Percentiles rank a stretch among this genome's conserved stretches.
Conservation (phyloP, 192 early-diverging fungal genomes). For the Mortierella antarctica region DNA sequence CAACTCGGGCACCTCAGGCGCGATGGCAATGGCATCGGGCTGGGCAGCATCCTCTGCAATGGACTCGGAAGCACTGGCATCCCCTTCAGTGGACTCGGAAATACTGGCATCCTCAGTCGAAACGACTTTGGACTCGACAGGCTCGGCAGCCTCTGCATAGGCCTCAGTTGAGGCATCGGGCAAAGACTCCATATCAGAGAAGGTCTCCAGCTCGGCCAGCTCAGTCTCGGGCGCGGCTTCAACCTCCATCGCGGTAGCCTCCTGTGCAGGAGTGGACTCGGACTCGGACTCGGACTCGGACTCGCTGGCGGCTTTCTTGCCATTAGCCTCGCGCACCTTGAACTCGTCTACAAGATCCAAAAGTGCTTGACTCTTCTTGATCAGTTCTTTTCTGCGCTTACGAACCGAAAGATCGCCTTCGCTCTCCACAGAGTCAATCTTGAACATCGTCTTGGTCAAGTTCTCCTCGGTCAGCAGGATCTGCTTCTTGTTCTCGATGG, state of each 20-base stretch:
- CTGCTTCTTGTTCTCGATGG: constrained; percentile 39
- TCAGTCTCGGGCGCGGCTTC: neutral
- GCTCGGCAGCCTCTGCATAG: neutral
- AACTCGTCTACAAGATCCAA: constrained; percentile 49
- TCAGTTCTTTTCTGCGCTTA: constrained; percentile 34
- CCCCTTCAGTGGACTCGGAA: neutral
- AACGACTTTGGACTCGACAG: neutral
- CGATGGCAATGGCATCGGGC: neutral
- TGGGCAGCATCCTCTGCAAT: neutral
- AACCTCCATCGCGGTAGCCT: constrained; percentile 4
- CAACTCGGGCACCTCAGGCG: neutral
- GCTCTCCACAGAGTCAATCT: constrained; percentile 38
- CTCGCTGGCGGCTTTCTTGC: neutral
- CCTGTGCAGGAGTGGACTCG: neutral
- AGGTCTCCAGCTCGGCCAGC: neutral
- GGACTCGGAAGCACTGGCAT: neutral
- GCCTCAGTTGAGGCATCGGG: constrained; percentile 11
- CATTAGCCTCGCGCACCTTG: constrained; percentile 14
- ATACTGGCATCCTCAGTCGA: neutral
- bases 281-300: neutral
- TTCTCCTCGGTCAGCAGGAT: constrained; percentile 50
- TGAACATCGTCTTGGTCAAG: constrained; percentile 45
- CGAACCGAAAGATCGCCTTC: constrained; percentile 38
- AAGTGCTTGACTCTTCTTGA: constrained; percentile 36
- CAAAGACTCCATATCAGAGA: constrained; percentile 44